Evolutionary conservation across 2,329 filamentous ascomycete species (phyloP).

Genomic region (Ceratocystis albifundus): DNA sequence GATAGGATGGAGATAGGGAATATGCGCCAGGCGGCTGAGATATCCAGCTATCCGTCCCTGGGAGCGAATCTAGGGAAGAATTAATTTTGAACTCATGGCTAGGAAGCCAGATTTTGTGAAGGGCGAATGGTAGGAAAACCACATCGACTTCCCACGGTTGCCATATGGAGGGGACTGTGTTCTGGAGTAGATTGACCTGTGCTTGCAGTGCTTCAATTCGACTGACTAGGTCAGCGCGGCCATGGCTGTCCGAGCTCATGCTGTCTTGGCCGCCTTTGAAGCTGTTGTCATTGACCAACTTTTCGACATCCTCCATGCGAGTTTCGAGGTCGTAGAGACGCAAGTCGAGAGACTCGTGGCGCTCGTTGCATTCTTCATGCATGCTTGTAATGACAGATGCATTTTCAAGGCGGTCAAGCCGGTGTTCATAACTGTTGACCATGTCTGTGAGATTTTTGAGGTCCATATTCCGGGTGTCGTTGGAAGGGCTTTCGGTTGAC

Average conservation of each 20-base stretch:
- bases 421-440: constrained; percentile 50
- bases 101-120: constrained; percentile 45
- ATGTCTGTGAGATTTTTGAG: constrained; percentile 40
- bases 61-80: constrained; percentile 26
- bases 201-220: constrained; percentile 42
- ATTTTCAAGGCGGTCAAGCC: constrained; percentile 58
- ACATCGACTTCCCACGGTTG: constrained; percentile 66
- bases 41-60: constrained; percentile 43
- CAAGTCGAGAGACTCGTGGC: constrained; percentile 54
- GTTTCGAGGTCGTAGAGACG: constrained; percentile 59
- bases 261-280: constrained; percentile 32
- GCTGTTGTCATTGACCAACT: constrained; percentile 32
- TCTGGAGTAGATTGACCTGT: constrained; percentile 46
- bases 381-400: constrained; percentile 50
- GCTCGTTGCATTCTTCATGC: constrained; percentile 59
- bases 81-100: constrained; percentile 38
- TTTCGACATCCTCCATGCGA: constrained; percentile 47
- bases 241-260: constrained; percentile 35
- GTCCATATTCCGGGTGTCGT: constrained; percentile 28
- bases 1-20: constrained; percentile 33
- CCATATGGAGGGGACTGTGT: constrained; percentile 40
- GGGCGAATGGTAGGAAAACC: constrained; percentile 59
- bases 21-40: constrained; percentile 37
- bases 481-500: not conserved
- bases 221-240: constrained; percentile 37